These are phyloP conservation scores for Melaleuca quinquenervia DNA, from an alignment of 345 rosid genomes.

Conservation along the genomic window DNA sequence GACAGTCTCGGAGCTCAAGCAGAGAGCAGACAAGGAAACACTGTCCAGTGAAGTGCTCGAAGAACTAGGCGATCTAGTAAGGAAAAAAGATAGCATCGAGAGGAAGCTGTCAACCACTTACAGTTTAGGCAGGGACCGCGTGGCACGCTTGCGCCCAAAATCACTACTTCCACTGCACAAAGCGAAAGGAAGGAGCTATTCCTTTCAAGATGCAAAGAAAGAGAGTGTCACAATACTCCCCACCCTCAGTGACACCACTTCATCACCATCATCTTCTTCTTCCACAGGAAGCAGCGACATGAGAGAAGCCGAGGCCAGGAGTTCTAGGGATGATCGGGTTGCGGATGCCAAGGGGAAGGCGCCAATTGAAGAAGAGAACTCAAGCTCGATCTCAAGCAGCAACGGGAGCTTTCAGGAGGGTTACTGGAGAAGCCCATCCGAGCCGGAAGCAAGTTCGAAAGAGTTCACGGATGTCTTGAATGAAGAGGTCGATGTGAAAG, in stretches of 20 bases:
- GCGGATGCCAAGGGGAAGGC: conserved; percentile 12
- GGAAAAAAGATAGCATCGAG: conserved; percentile 35
- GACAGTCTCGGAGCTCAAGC: conserved; percentile 42
- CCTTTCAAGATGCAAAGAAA: conserved; percentile 35
- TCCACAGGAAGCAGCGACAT: conserved; percentile 12
- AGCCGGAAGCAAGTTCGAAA: conserved; percentile 17
- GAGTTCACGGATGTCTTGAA: conserved; percentile 3
- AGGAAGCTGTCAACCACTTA: conserved; percentile 73
- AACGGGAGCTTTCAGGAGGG: background rate
- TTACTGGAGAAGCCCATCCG: background rate
- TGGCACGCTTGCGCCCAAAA: conserved; percentile 6
- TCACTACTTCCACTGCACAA: conserved; percentile 40
- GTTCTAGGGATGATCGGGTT: background rate
- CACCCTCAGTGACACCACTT: conserved; percentile 31
- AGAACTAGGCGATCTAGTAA: conserved; percentile 34
- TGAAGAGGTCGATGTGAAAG: background rate
- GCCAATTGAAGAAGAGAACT: conserved; percentile 5
- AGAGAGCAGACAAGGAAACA: conserved; percentile 37
- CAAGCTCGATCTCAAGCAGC: background rate
- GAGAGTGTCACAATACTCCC: conserved; percentile 27
- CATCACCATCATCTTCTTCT: background rate
- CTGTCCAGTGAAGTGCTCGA: conserved; percentile 19
- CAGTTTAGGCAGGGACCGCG: conserved; percentile 63
- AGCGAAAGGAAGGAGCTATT: conserved; percentile 37
- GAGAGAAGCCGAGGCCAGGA: background rate